Conservation (phyloP, 805 yeast genomes). For the Millerozyma acaciae region DNA sequence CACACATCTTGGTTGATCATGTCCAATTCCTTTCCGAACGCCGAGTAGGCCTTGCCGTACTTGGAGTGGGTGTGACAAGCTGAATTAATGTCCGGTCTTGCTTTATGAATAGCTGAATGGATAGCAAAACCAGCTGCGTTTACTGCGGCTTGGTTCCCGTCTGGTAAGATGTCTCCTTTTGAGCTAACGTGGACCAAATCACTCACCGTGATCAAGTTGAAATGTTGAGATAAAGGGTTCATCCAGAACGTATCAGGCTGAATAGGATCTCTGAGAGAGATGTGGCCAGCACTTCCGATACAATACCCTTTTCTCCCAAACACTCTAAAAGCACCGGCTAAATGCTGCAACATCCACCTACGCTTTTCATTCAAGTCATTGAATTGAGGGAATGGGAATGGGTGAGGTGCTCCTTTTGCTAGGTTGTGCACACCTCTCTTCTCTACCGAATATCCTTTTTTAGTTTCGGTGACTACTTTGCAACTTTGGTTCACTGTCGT, state of each 20-base stretch:
- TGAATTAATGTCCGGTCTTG: conserved; percentile 35
- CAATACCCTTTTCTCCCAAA: conserved; percentile 72
- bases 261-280: conserved; percentile 79
- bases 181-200: conserved; percentile 40
- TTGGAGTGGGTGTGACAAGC: conserved; percentile 40
- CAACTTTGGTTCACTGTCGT: no score
- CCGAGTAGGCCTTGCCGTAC: conserved; percentile 35
- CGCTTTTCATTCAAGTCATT: conserved; percentile 46
- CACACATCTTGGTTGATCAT: conserved; percentile 81
- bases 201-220: conserved; percentile 38
- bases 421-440: conserved; percentile 59
- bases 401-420: conserved; percentile 50
- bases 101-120: conserved; percentile 38
- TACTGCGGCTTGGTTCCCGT: conserved; percentile 35
- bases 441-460: conserved; percentile 38
- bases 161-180: conserved; percentile 33
- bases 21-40: conserved; percentile 46
- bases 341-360: conserved; percentile 59
- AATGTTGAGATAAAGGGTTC: conserved; percentile 78
- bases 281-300: conserved; percentile 83
- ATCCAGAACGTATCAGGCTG: conserved; percentile 80
- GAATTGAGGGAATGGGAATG: conserved; percentile 49
- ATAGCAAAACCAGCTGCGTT: conserved; percentile 41
- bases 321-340: conserved; percentile 82
- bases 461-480: no score